phyloP scores from a whole-genome alignment of 2,329 filamentous ascomycete species.

The Claviceps quebecensis region DNA sequence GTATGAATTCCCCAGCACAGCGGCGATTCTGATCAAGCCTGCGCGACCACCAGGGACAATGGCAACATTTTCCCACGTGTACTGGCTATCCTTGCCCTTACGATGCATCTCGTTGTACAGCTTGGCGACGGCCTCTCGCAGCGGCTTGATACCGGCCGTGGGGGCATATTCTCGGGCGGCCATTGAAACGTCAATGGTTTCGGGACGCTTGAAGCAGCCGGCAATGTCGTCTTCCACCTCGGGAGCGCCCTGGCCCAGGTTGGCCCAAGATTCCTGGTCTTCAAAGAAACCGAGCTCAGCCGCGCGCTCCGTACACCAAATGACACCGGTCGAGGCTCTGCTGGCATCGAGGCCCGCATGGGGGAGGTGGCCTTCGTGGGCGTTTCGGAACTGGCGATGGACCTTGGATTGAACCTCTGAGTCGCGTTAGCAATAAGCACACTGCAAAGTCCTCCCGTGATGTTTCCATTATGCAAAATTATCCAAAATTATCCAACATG shows the following conservation, averaged over 20 bases:
- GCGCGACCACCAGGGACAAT: slow-evolving; percentile 90
- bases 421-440: slow-evolving; percentile 6
- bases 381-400: slow-evolving; percentile 77
- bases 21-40: slow-evolving; percentile 86
- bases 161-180: slow-evolving; percentile 81
- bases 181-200: slow-evolving; percentile 62
- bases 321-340: slow-evolving; percentile 80
- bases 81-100: slow-evolving; percentile 73
- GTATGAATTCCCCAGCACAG: slow-evolving; percentile 83
- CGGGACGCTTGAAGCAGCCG: slow-evolving; percentile 74
- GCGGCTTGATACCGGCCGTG: slow-evolving; percentile 82
- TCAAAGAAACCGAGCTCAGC: slow-evolving; percentile 80
- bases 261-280: slow-evolving; percentile 73
- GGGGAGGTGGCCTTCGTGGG: slow-evolving; percentile 79
- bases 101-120: slow-evolving; percentile 91
- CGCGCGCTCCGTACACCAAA: slow-evolving; percentile 83
- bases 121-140: slow-evolving; percentile 76
- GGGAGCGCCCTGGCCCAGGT: slow-evolving; percentile 84
- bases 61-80: slow-evolving; percentile 95
- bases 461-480: too few relatives aligned
- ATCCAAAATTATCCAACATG: too few relatives aligned
- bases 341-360: slow-evolving; percentile 84
- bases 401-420: slow-evolving; percentile 72
- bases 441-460: background rate
- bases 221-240: slow-evolving; percentile 89